Conservation (phyloP, 1,139 yeast genomes). For the Hansenula sp. region DNA sequence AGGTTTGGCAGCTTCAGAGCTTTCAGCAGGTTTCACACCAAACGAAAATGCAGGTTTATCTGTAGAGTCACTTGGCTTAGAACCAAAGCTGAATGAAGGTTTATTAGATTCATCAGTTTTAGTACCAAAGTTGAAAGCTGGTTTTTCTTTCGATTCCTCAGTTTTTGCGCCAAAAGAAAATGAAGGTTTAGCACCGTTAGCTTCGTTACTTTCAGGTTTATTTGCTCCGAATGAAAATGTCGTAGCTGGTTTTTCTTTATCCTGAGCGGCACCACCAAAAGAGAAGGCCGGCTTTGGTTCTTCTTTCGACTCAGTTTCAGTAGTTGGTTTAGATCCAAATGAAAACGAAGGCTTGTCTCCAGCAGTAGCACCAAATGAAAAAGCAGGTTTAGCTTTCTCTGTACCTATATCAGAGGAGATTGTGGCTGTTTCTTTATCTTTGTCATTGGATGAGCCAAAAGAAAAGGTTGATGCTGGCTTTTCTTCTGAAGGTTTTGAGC, state of each 20-base stretch:
- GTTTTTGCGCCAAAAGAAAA: not conserved
- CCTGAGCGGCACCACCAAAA: slow-evolving; percentile 3
- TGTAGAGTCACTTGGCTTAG: not conserved
- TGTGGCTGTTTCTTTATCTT: not conserved
- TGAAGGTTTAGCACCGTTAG: slow-evolving; percentile 1
- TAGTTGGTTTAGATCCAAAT: slow-evolving; percentile 1
- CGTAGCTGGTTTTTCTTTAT: not conserved
- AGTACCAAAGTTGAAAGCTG: slow-evolving; percentile 1
- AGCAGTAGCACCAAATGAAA: not conserved
- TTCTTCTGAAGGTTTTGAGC: not conserved
- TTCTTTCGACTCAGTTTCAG: not conserved
- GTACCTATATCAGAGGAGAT: not conserved
- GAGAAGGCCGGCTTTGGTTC: slow-evolving; percentile 7
- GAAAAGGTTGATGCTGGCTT: not conserved
- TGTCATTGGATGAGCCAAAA: slow-evolving; percentile 1
- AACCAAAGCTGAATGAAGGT: not conserved
- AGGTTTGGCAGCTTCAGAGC: slow-evolving; percentile 2
- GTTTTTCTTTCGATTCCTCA: not conserved
- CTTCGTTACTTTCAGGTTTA: not conserved
- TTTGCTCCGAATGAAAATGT: not conserved
- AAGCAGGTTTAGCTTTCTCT: slow-evolving; percentile 1
- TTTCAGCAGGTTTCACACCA: not conserved
- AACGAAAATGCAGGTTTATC: not conserved
- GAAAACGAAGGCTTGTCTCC: not conserved
- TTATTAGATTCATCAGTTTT: not conserved